Evolutionary conservation across 2,329 filamentous ascomycete genomes (phyloP).

Genomic region (Amesomyces nigricolor): DNA sequence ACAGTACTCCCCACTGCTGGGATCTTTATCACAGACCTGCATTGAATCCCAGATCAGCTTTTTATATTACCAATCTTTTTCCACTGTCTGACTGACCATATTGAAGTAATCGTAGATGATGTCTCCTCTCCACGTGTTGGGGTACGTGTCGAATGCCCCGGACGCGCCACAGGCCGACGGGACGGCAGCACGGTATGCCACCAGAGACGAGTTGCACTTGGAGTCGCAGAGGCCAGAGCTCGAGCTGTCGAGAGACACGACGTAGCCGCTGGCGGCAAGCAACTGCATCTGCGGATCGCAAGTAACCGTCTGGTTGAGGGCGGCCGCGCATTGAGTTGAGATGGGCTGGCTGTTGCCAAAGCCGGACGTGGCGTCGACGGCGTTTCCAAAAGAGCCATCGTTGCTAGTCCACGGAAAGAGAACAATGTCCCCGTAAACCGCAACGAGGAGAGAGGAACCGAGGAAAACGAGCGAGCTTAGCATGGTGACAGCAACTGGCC

Average conservation of each 20-base stretch:
- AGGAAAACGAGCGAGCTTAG: neutral
- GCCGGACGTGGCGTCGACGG: neutral
- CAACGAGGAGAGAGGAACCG: neutral
- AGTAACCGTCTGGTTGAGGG: conserved; percentile 3
- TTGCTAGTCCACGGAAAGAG: conserved; percentile 7
- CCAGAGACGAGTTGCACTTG: neutral
- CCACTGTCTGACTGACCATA: neutral
- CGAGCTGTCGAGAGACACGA: neutral
- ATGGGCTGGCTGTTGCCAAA: conserved; percentile 6
- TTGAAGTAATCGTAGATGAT: conserved; percentile 4
- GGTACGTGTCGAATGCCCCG: neutral
- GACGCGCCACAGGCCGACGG: conserved; percentile 2
- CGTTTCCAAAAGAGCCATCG: conserved; percentile 7
- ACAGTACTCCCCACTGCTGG: conserved; percentile 1
- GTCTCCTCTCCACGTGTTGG: conserved; percentile 6
- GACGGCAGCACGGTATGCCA: neutral
- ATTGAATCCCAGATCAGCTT: neutral
- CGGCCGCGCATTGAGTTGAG: neutral
- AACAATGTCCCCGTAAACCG: neutral
- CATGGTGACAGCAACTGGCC: neutral
- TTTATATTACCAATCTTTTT: neutral
- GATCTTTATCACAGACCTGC: conserved; percentile 6
- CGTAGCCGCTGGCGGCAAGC: conserved; percentile 5
- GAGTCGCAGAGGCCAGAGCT: neutral
- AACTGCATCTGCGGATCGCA: conserved; percentile 7